Percentiles rank a stretch among this genome's conserved stretches.
phyloP scores from a whole-genome alignment of 345 rosid species.

The Aegle marmelos region DNA sequence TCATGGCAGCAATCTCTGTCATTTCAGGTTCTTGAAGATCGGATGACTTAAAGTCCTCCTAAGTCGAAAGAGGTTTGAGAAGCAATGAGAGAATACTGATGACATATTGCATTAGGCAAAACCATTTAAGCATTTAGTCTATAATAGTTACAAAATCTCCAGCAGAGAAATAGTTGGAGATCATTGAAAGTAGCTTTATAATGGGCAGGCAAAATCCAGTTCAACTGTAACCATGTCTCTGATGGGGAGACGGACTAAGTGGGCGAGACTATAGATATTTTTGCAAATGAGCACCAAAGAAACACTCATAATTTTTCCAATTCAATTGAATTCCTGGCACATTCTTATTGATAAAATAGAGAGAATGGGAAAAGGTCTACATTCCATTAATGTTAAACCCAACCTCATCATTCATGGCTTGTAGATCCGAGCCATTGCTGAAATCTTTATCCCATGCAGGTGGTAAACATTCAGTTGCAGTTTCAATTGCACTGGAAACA shows the following conservation, averaged over 20 bases:
- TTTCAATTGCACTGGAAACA: conserved; percentile 35
- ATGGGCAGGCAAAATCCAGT: neutral
- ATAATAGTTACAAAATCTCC: neutral
- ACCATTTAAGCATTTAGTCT: neutral
- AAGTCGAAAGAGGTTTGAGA: neutral
- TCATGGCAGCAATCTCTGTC: conserved; percentile 45
- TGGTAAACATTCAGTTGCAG: conserved; percentile 28
- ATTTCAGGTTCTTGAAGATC: conserved; percentile 31
- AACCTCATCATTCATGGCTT: conserved; percentile 43
- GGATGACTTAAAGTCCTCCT: conserved; percentile 31
- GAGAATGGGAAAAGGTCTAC: neutral
- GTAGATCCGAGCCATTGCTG: conserved; percentile 22
- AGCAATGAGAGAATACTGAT: neutral
- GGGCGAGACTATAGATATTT: neutral
- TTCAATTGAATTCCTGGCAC: neutral
- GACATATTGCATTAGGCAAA: neutral
- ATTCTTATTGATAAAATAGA: neutral
- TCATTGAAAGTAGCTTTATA: neutral
- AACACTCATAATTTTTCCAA: neutral
- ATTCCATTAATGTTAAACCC: neutral
- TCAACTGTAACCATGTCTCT: neutral
- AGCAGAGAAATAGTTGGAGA: neutral
- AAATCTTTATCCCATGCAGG: conserved; percentile 24
- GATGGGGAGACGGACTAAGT: neutral
- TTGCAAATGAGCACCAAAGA: neutral